phyloP scores from a whole-genome alignment of 345 rosid species.

The Barbarea vulgaris region DNA sequence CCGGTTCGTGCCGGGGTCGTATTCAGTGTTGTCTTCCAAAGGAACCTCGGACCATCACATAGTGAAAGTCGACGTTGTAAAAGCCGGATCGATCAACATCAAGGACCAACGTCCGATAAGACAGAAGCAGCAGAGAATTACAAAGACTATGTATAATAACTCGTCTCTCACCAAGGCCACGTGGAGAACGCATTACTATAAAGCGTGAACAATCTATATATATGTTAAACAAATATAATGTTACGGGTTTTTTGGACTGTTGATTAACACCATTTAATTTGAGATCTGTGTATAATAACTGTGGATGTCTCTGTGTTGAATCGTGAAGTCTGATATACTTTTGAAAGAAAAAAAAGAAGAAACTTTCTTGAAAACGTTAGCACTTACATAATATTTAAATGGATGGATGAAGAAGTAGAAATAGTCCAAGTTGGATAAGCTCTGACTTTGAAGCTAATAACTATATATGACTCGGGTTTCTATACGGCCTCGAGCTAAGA shows the following conservation, averaged over 20 bases:
- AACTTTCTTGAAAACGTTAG: not conserved
- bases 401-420: not conserved
- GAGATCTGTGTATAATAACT: constrained; percentile 22
- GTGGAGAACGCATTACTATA: constrained; percentile 56
- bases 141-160: constrained; percentile 45
- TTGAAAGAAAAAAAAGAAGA: too few species aligned
- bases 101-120: constrained; percentile 38
- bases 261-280: constrained; percentile 16
- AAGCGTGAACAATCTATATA: constrained; percentile 27
- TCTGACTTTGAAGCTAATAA: constrained; percentile 28
- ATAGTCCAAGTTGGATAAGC: constrained; percentile 15
- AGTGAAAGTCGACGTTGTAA: constrained; percentile 75
- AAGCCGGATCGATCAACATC: constrained; percentile 41
- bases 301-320: constrained; percentile 17
- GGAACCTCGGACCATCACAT: constrained; percentile 98
- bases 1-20: constrained; percentile 82
- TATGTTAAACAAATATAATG: not conserved
- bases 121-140: constrained; percentile 48
- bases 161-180: constrained; percentile 54
- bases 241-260: constrained; percentile 6
- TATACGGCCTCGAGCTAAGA: constrained; percentile 29
- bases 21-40: constrained; percentile 85
- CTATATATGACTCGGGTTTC: constrained; percentile 36
- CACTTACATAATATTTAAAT: not conserved
- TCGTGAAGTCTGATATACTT: not conserved